Base-by-base conservation (phyloP, 306 rosid species). In the Dalbergia cultrata region DNA sequence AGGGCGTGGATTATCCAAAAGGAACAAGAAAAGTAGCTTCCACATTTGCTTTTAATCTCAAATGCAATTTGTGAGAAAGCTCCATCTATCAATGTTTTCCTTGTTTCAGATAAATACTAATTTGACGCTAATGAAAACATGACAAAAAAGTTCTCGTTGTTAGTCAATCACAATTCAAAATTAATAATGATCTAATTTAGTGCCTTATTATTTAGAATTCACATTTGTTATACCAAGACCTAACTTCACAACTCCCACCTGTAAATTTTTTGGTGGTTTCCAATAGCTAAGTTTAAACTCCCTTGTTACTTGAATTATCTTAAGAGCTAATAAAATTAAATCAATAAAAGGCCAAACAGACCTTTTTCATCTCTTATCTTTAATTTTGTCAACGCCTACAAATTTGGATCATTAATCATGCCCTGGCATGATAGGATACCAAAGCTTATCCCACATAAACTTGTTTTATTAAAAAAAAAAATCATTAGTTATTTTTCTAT, bases 11-110 rank as follows among this genome's bases (percentile, higher is more conserved):
- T 49, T 31, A 70, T 82, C 64, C 26, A 1, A 65, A 72, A 35
- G 57, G 56, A 81, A 57, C 34, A 75, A 44, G 13, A 9, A 74
- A 72, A 57, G 80, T 66, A 45, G 45, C 72, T 83, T 57, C 75
- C 49, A 6, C 39, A 44, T 65, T 78, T 72, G 63, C 71, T 78
- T 64, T 4, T 31, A 31, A 50, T 37, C 10, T 26, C 3, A n/a
- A 17, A 13, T 33, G 22, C 21, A 33, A 50, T 9, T 66, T n/a
- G 62, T 12, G 26, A 54, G 6, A 17, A 18, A n/a, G 41, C 67
- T 9, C 39, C 41, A 26, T 31, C n/a, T 4, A 54, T 7, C 16
- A 13, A 5, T 22, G 67, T 22, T 61, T 61, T 59, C 65, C 65
- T 59, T 22, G 2, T 59, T 10, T 31, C 17, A 33, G 0, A 26